Conservation (phyloP, 345 rosid species). For the Eucalyptus tenuipes region DNA sequence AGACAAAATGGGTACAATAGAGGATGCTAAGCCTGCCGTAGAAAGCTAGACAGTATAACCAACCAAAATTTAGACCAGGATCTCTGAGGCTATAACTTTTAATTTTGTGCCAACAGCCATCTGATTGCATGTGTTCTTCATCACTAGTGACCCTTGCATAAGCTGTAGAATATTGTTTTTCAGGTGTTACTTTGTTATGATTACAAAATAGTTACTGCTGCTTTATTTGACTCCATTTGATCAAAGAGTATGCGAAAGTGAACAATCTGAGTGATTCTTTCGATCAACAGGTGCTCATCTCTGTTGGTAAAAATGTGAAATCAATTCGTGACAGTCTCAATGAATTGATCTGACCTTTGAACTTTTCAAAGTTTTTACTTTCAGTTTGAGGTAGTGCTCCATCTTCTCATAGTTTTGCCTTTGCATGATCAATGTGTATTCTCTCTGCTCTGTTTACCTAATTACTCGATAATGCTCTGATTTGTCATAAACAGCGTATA, state of each 20-base stretch:
- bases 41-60: neutral
- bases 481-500: neutral
- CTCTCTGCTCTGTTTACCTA: neutral
- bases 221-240: neutral
- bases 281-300: neutral
- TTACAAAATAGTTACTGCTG: neutral
- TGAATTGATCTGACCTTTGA: neutral
- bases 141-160: neutral
- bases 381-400: neutral
- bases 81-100: neutral
- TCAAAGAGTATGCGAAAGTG: neutral
- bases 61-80: neutral
- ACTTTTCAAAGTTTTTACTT: neutral
- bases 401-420: neutral
- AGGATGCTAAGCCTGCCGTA: neutral
- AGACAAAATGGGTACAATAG: neutral
- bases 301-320: neutral
- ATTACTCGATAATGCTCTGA: neutral
- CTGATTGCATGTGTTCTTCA: neutral
- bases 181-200: neutral
- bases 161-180: neutral
- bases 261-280: neutral
- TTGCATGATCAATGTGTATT: neutral
- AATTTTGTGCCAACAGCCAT: neutral
- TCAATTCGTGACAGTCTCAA: neutral